Base-by-base conservation (phyloP, 495 filamentous ascomycete species). In the Penicillium ucsense region DNA sequence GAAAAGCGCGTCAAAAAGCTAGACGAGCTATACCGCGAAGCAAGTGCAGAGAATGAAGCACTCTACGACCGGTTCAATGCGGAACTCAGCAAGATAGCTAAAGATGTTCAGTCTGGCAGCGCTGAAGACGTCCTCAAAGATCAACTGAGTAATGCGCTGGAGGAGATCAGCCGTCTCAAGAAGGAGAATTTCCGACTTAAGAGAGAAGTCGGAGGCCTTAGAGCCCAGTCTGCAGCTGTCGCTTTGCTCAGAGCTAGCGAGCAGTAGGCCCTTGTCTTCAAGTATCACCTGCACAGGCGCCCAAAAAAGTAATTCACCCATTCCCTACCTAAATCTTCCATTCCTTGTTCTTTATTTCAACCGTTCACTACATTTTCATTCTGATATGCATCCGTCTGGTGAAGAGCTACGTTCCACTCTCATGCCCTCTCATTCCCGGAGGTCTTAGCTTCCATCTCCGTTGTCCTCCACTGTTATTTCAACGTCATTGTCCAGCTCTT, bases 61-160 rank as follows among this genome's bases (percentile, higher is more conserved):
- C 73, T 96, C 35, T 96, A 96, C 62, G 86, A 90, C 53, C 85
- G 84, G 52, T 95, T 96, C 71, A 95, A 96, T 54, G 76, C 80
- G 28, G 92, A 98, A 61, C 67, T 98, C 40, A 85, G 78, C 45
- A 89, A 87, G 71, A 84, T 96, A 45, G 73, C 87, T 12, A 83
- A 78, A 56, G 84, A 82, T 6, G 75, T 92, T 33, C 84, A 83
- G 57, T 75, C 76, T 4, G 81, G 84, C 27, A 84, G 83, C 35
- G 85, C 80, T 0, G 85, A 86, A 53, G 83, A 86, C 51, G 85
- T 88, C 52, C 53, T 94, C 48, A 67, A 84, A 56, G 68, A 62
- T n/a, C 75, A 81, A 55, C 56, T 95, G 52, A 78, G 73, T 52
- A 83, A 82, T 45, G 69, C 70, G 3, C 67, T 82, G 48, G 84